These are phyloP conservation scores for Narthecium ossifragum DNA, from an alignment of 106 monocot genomes.

Conservation along the genomic window DNA sequence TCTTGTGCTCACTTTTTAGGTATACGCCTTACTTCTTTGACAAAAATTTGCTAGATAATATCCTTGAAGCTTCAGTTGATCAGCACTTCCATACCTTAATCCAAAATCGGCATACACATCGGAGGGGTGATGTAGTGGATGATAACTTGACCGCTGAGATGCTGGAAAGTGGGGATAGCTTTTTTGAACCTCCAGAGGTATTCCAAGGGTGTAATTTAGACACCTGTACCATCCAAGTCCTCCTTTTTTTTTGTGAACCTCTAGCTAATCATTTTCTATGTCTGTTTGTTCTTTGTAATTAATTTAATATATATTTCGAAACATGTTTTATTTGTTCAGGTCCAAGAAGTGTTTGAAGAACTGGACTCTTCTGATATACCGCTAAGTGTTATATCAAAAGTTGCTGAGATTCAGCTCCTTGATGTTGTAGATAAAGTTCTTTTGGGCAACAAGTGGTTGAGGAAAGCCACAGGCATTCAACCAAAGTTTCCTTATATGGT, in stretches of 20 bases:
- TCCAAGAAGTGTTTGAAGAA: constrained; percentile 92
- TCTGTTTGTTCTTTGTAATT: too few species aligned
- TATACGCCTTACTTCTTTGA: constrained; percentile 99
- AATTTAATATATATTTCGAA: too few species aligned
- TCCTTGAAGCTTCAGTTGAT: constrained; percentile 94
- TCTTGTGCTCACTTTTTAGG: constrained; percentile 31
- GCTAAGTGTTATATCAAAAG: constrained; percentile 75
- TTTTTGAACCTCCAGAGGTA: constrained; percentile 98
- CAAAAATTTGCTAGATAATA: constrained; percentile 85
- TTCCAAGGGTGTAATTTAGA: neutral
- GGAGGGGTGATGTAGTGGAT: constrained; percentile 67
- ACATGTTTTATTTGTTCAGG: constrained; percentile 29
- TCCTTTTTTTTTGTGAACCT: too few species aligned
- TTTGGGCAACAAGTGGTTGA: constrained; percentile 90
- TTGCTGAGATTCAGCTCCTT: constrained; percentile 77
- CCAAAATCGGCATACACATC: constrained; percentile 52
- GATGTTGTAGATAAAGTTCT: constrained; percentile 83
- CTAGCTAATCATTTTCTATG: too few species aligned
- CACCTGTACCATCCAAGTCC: too few species aligned
- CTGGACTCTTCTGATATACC: constrained; percentile 75
- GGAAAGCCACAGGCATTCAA: constrained; percentile 92
- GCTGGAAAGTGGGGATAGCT: constrained; percentile 51
- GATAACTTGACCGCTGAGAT: constrained; percentile 56
- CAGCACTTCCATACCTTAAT: constrained; percentile 92
- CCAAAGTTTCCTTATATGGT: constrained; percentile 93